Conservation (phyloP, 2,329 filamentous ascomycete species). For the Venturia oleaginea region DNA sequence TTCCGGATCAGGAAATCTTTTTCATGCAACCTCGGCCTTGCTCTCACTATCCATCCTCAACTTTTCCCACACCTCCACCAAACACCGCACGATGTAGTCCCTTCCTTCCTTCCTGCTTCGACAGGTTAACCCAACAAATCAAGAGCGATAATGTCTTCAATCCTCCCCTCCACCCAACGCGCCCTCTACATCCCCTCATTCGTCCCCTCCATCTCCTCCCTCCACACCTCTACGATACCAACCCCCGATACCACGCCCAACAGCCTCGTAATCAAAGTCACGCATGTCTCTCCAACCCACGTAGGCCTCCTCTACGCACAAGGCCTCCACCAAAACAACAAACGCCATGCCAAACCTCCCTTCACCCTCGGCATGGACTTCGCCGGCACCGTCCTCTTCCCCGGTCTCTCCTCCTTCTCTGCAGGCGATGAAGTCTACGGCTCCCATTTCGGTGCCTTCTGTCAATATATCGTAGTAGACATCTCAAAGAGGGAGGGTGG, state of each 20-base stretch:
- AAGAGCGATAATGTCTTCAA: neutral
- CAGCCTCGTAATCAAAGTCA: constrained; percentile 40
- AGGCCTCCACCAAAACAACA: constrained; percentile 53
- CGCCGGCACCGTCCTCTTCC: constrained; percentile 41
- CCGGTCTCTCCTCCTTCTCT: constrained; percentile 24
- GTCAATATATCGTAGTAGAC: constrained; percentile 40
- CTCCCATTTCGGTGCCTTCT: constrained; percentile 42
- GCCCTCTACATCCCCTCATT: constrained; percentile 4
- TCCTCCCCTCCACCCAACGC: neutral
- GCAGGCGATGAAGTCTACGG: constrained; percentile 47
- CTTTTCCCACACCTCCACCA: neutral
- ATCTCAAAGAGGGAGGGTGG: constrained; percentile 17
- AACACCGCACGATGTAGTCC: neutral
- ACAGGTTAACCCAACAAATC: neutral
- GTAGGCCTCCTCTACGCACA: constrained; percentile 52
- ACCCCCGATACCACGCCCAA: constrained; percentile 25
- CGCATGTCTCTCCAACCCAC: constrained; percentile 50
- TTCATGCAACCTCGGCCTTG: neutral
- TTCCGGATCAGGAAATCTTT: neutral
- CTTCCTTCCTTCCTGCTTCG: neutral
- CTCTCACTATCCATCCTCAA: neutral
- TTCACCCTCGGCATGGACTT: constrained; percentile 55
- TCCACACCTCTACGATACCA: constrained; percentile 17
- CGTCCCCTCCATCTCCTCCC: neutral
- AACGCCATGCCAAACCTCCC: constrained; percentile 45